Evolutionary conservation across 108 stramenopile genomes (phyloP).

Genomic region (Cylindrotheca fusiformis): DNA sequence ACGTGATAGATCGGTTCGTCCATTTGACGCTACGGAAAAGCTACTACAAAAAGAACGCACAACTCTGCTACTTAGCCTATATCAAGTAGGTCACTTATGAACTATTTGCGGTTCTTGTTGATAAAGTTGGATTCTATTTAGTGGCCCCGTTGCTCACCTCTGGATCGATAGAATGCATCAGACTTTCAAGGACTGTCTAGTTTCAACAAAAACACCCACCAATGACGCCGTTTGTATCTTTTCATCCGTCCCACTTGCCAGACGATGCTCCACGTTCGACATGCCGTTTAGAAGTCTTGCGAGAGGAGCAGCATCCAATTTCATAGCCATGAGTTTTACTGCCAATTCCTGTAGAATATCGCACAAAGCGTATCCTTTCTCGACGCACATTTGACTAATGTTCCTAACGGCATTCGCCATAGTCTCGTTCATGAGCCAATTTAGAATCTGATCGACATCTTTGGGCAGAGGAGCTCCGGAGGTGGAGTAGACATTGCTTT

Average conservation of each 20-base stretch:
- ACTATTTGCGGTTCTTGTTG: too few relatives aligned
- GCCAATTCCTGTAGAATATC: slow-evolving; percentile 75
- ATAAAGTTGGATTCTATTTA: too few relatives aligned
- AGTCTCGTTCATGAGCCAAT: slow-evolving; percentile 65
- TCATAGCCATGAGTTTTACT: slow-evolving; percentile 27
- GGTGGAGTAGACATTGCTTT: slow-evolving; percentile 74
- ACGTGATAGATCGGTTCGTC: too few relatives aligned
- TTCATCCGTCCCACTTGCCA: slow-evolving; percentile 80
- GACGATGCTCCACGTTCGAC: slow-evolving; percentile 74
- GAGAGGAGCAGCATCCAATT: slow-evolving; percentile 60
- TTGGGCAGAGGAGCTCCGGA: slow-evolving; percentile 80
- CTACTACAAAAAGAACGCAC: too few relatives aligned
- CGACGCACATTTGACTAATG: slow-evolving; percentile 51
- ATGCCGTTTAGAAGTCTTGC: slow-evolving; percentile 74
- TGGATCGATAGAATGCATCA: not conserved
- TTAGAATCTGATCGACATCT: slow-evolving; percentile 59
- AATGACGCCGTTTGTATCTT: slow-evolving; percentile 75
- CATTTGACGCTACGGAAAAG: too few relatives aligned
- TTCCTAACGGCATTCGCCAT: slow-evolving; percentile 57
- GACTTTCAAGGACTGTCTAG: slow-evolving; percentile 32
- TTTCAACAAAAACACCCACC: slow-evolving; percentile 77
- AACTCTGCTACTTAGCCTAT: too few relatives aligned
- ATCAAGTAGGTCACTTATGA: too few relatives aligned
- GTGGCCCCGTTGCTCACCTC: too few relatives aligned
- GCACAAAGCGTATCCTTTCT: slow-evolving; percentile 76